A percentile compares a stretch with the other conserved stretches of the same genome.
These are phyloP conservation scores for Colletotrichum orbiculare DNA, from an alignment of 2,329 filamentous ascomycete species.

Conservation along the genomic window DNA sequence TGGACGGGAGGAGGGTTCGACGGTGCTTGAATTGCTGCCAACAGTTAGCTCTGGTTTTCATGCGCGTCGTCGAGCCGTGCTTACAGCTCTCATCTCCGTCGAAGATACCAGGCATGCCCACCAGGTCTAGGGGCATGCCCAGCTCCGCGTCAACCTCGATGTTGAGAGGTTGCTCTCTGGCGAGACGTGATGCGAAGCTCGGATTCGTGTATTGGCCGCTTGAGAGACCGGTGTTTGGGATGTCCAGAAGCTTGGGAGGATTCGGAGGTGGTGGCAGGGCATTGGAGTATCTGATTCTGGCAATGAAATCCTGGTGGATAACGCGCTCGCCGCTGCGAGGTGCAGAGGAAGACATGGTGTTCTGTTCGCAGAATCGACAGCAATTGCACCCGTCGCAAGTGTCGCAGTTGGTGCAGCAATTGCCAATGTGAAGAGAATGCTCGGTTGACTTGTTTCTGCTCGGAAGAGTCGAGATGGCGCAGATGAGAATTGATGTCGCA, in stretches of 20 bases:
- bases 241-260: slow-evolving; percentile 95
- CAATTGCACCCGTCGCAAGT: not conserved
- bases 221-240: slow-evolving; percentile 90
- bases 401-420: too few species aligned
- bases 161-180: slow-evolving; percentile 91
- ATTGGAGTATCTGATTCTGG: slow-evolving; percentile 95
- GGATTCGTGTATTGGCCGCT: slow-evolving; percentile 91
- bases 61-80: slow-evolving; percentile 41
- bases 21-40: slow-evolving; percentile 79
- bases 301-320: slow-evolving; percentile 96
- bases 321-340: slow-evolving; percentile 65
- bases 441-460: not conserved
- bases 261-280: slow-evolving; percentile 92
- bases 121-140: slow-evolving; percentile 95
- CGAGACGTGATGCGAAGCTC: slow-evolving; percentile 88
- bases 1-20: slow-evolving; percentile 78
- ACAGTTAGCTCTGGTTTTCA: slow-evolving; percentile 31
- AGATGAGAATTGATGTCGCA: slow-evolving; percentile 7
- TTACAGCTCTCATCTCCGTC: slow-evolving; percentile 94
- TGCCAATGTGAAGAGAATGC: too few species aligned
- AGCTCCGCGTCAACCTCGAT: slow-evolving; percentile 98
- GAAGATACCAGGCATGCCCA: slow-evolving; percentile 94
- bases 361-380: not conserved
- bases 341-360: slow-evolving; percentile 47
- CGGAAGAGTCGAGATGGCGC: not conserved